Conservation (phyloP, 164 flowering plant species). For the Tetrastigma voinierianum region DNA sequence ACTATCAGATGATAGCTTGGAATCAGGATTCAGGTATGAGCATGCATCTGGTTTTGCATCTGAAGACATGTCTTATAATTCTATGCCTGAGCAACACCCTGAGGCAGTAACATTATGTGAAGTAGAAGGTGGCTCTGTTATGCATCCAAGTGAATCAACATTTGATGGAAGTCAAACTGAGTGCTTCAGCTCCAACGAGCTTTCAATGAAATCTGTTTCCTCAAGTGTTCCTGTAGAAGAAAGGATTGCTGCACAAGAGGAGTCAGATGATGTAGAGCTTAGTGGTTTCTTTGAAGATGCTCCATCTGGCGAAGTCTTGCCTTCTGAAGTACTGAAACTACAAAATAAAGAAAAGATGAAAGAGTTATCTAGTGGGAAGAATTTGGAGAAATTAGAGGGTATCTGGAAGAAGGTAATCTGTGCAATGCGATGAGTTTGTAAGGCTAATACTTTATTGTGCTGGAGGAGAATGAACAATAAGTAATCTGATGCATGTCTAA, state of each 20-base stretch:
- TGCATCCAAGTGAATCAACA: slow-evolving; percentile 17
- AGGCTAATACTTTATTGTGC: not conserved
- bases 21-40: slow-evolving; percentile 32
- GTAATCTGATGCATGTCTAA: too few species aligned
- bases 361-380: slow-evolving; percentile 39
- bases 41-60: slow-evolving; percentile 18
- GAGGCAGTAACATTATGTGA: slow-evolving; percentile 17
- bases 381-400: slow-evolving; percentile 61
- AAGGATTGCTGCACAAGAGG: slow-evolving; percentile 30
- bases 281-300: slow-evolving; percentile 67
- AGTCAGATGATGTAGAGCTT: slow-evolving; percentile 59
- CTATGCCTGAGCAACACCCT: slow-evolving; percentile 17
- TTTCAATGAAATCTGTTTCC: slow-evolving; percentile 13
- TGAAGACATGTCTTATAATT: slow-evolving; percentile 16
- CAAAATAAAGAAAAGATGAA: slow-evolving; percentile 62
- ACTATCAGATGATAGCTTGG: slow-evolving; percentile 58
- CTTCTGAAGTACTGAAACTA: slow-evolving; percentile 42
- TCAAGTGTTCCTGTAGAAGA: slow-evolving; percentile 21
- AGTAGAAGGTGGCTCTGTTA: slow-evolving; percentile 11
- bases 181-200: slow-evolving; percentile 17
- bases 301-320: slow-evolving; percentile 27
- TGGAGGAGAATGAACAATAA: too few species aligned
- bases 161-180: slow-evolving; percentile 22
- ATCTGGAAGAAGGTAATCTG: slow-evolving; percentile 84
- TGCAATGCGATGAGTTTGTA: slow-evolving; percentile 4